phyloP scores from a whole-genome alignment of 169 alveolate genomes.

The Besnoitia besnoiti region DNA sequence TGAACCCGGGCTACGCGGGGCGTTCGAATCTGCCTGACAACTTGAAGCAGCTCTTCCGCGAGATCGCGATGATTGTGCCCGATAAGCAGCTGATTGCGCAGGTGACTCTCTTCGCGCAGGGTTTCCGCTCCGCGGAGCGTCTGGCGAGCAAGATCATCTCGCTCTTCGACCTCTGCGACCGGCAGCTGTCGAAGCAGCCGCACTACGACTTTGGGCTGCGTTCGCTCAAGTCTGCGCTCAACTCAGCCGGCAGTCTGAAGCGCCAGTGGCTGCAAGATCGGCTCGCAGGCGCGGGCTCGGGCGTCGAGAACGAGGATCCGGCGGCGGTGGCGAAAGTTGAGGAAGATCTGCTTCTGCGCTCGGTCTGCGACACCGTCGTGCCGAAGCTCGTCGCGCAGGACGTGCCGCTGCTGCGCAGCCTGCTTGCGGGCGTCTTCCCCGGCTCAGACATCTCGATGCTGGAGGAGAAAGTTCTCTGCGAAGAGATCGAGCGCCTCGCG shows the following conservation, averaged over 20 bases:
- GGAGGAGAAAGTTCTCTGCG: constrained; percentile 89
- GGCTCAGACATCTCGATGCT: constrained; percentile 90
- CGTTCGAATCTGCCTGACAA: constrained; percentile 95
- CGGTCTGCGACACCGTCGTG: constrained; percentile 95
- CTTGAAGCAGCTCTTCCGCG: constrained; percentile 92
- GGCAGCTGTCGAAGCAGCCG: constrained; percentile 94
- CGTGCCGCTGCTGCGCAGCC: constrained; percentile 88
- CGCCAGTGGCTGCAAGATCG: constrained; percentile 79
- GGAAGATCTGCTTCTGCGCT: constrained; percentile 92
- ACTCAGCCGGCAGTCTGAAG: constrained; percentile 93
- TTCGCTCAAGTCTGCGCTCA: constrained; percentile 95
- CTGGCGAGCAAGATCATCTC: constrained; percentile 94
- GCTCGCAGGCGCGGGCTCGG: neutral
- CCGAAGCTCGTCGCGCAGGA: constrained; percentile 97
- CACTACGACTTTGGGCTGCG: constrained; percentile 99
- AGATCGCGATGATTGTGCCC: constrained; percentile 95
- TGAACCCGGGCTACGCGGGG: constrained; percentile 97
- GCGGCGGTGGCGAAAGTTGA: constrained; percentile 76
- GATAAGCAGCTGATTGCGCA: constrained; percentile 93
- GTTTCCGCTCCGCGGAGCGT: constrained; percentile 93
- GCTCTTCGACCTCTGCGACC: constrained; percentile 93
- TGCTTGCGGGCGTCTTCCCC: constrained; percentile 96
- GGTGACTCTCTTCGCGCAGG: constrained; percentile 95
- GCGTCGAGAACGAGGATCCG: neutral
- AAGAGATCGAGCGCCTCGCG: constrained; percentile 66